Base-by-base conservation (phyloP, 306 rosid genomes). In the Casuarina equisetifolia region DNA sequence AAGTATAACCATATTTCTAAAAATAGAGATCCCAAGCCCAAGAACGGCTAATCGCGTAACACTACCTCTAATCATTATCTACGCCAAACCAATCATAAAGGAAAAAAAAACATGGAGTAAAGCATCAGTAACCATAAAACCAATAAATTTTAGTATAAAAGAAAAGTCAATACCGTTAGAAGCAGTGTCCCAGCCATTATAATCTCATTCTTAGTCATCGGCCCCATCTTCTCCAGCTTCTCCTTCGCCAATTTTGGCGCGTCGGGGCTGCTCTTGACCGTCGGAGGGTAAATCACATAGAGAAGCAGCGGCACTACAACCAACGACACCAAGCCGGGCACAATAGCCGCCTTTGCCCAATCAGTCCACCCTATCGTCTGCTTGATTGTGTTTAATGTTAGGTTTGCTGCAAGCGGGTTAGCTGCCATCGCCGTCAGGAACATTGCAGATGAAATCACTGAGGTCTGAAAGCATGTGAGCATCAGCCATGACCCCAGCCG, bases 351-450 rank as follows among this genome's bases (percentile, higher is more conserved):
- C 76, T 81, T 88, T 1, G 97, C 99, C 99, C 99, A 95, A 49
- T 92, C 97, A 44, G 94, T 85, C 98, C 99, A 96, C 80, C 99
- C 99, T 79, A 96, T 86, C 0, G 96, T 96, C 86, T 92, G 89
- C 74, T 89, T 80, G 68, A 96, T 96, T 0, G 99, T 89, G 48
- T 85, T 92, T 43, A 19, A 71, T 3, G 99, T 92, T 20, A 92
- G 80, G 36, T 88, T 96, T 0, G 91, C 99, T 46, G 98, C 91
- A 35, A 96, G 73, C 1, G 99, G 98, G 84, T 96, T 96, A 12
- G 99, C 99, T 16, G 99, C 99, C 99, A 96, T 96, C 1, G 88
- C 98, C 43, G 97, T 95, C 88, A 95, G 69, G 85, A 95, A 95
- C 99, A 96, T 96, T 7, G 99, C 89, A 38, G 99, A 96, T 15